A percentile compares a stretch with the other conserved stretches of the same genome.
Conservation (phyloP, 129 eudicot genomes). For the Artemisia argyi region DNA sequence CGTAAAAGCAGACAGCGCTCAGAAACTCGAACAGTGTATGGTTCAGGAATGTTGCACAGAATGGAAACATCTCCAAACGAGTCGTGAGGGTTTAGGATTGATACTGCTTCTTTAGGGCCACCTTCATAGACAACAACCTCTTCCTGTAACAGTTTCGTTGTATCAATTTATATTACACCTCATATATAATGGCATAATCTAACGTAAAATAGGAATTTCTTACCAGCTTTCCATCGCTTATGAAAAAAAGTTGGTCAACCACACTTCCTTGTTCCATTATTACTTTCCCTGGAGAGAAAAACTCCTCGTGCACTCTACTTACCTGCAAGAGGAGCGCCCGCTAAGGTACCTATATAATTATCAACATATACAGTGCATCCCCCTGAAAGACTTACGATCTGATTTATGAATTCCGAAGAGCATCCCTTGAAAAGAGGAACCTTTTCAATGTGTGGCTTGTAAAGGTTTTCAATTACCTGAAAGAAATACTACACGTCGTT, state of each 20-base stretch:
- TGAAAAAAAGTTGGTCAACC: constrained; percentile 76
- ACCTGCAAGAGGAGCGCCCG: neutral
- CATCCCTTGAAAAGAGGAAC: too few relatives aligned
- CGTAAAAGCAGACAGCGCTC: too few relatives aligned
- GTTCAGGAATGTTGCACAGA: constrained; percentile 68
- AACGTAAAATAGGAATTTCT: neutral
- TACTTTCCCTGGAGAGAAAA: constrained; percentile 75
- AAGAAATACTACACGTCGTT: too few relatives aligned
- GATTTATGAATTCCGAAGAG: too few relatives aligned
- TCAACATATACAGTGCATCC: too few relatives aligned
- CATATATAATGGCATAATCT: neutral
- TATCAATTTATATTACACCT: neutral
- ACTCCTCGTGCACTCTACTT: constrained; percentile 9
- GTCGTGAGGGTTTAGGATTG: constrained; percentile 28
- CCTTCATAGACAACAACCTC: neutral
- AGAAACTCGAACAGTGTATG: too few relatives aligned
- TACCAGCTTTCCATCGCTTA: constrained; percentile 67
- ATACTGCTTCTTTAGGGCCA: neutral
- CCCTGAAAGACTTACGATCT: too few relatives aligned
- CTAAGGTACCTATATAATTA: too few relatives aligned
- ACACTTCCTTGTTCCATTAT: constrained; percentile 70
- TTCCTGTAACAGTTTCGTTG: neutral
- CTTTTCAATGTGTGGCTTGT: too few relatives aligned
- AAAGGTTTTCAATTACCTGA: too few relatives aligned
- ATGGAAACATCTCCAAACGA: constrained; percentile 70